Base-by-base conservation (phyloP, 2,329 filamentous ascomycete genomes). In the Stagonosporopsis tanaceti region DNA sequence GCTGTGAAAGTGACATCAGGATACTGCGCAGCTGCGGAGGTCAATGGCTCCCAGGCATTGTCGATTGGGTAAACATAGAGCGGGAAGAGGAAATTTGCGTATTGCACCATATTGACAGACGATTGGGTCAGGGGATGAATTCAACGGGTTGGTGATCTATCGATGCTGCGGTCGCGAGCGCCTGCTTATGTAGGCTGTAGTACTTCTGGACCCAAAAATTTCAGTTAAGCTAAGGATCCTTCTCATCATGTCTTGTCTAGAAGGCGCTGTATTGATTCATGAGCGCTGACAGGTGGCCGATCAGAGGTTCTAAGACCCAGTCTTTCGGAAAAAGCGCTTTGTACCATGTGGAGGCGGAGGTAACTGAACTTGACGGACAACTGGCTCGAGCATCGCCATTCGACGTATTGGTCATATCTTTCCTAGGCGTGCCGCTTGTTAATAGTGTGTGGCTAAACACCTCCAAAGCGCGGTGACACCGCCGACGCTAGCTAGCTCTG, bases 51-150 rank as follows among this genome's bases (percentile, higher is more conserved):
- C 56, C 56, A 59, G 11, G 40, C 34, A 40, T 57, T 57, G 34
- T 54, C 42, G 45, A 50, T 41, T 2, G 56, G 56, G 35, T 59
- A 54, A 4, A 59, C 39, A 30, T 59, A 59, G 20, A 59, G 50
- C 6, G 56, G 56, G 17, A 59, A 59, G 17, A 59, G 50, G 28
- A 59, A 50, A 32, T 59, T 59, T 3, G 56, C 56, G 56, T 53
- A 54, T 38, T 57, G 48, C 3, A 57, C 54, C 54, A 57, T 57
- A 4, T 12, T 53, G 44, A 9, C 6, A 12, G n/a, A 12, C 14
- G n/a, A 22, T 5, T 15, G 17, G 14, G 8, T 27, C 25, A 27
- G 8, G 25, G 4, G 9, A 6, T 22, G 11, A n/a, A 11, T n/a
- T n/a, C 12, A 5, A 15, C 2, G 12, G 12, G 7, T 24, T 30